Conservation (phyloP, 2,329 filamentous ascomycete species). For the Dothideomycetes sp. region DNA sequence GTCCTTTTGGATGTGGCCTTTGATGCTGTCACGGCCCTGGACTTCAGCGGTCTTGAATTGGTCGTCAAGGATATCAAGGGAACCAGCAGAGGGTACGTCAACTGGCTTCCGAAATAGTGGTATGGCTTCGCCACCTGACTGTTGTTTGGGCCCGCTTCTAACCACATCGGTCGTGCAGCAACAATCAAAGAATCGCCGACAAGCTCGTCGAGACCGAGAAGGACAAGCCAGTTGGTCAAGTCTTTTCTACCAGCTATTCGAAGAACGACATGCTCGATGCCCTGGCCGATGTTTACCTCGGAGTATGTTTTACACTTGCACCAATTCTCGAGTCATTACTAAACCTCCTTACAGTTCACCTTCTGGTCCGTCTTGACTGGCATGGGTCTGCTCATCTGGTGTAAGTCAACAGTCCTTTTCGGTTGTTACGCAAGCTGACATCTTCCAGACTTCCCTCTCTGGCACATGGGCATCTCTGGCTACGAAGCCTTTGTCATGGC, state of each 20-base stretch:
- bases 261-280: slow-evolving; percentile 70
- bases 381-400: slow-evolving; percentile 85
- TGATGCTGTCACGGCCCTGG: slow-evolving; percentile 85
- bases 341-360: slow-evolving; percentile 54
- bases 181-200: slow-evolving; percentile 35
- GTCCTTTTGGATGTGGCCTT: slow-evolving; percentile 94
- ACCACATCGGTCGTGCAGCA: slow-evolving; percentile 32
- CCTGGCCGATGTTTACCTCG: slow-evolving; percentile 81
- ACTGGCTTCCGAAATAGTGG: slow-evolving; percentile 77
- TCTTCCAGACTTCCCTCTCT: slow-evolving; percentile 62
- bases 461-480: slow-evolving; percentile 98
- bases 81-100: slow-evolving; percentile 94
- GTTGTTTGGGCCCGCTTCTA: slow-evolving; percentile 17
- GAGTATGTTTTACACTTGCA: slow-evolving; percentile 27
- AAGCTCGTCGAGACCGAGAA: slow-evolving; percentile 36
- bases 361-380: slow-evolving; percentile 95
- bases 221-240: slow-evolving; percentile 59
- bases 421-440: slow-evolving; percentile 39
- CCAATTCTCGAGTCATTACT: slow-evolving; percentile 42
- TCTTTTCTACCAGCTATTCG: slow-evolving; percentile 63
- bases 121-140: slow-evolving; percentile 12
- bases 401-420: slow-evolving; percentile 22
- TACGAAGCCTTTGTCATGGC: slow-evolving; percentile 86
- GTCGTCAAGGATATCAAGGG: slow-evolving; percentile 83
- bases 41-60: slow-evolving; percentile 84